Base-by-base conservation (phyloP, 2,329 filamentous ascomycete genomes). In the Cladophialophora exuberans region DNA sequence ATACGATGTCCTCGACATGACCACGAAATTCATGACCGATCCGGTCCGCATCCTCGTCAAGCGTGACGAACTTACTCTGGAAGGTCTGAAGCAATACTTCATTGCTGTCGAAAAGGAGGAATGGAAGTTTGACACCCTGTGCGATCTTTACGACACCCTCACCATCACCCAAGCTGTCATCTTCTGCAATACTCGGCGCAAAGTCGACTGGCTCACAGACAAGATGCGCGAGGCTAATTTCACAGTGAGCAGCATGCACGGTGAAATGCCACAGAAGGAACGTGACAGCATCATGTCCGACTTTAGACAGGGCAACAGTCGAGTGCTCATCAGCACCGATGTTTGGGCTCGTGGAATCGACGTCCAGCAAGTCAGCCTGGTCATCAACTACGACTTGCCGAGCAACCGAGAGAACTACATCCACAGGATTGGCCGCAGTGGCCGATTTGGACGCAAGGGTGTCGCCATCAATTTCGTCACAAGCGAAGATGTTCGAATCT, bases 401-500 rank as follows among this genome's bases (percentile, higher is more conserved):
- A 94, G 89, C 76, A 97, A 99, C 76, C 91, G 94, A 82, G 94
- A 99, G 77, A 99, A 99, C 79, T 99, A 99, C 76, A 97, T 99
- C 74, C 94, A 99, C 79, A 88, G 94, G 66, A 99, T 99, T 67
- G 94, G 94, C 71, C 86, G 94, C 71, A 94, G 90, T 71, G 94
- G 94, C 66, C 85, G 94, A 65, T 99, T 99, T 68, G 94, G 94
- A 67, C 85, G 94, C 68, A 99, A 99, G 80, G 94, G 94, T 82
- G 94, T 99, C 63, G 94, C 94, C 31, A 99, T 99, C 82, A 99
- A 99, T 80, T 99, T 99, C 70, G 94, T 99, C 64, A 99, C 94
- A 2, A 95, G 89, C 69, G 94, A 99, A 67, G 94, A 99, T 72
- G 94, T 99, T 57, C 88, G 94, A 71, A 99, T 99, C 70, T 82